phyloP scores from a whole-genome alignment of 441 rosid genomes.

The Capsella rubella region DNA sequence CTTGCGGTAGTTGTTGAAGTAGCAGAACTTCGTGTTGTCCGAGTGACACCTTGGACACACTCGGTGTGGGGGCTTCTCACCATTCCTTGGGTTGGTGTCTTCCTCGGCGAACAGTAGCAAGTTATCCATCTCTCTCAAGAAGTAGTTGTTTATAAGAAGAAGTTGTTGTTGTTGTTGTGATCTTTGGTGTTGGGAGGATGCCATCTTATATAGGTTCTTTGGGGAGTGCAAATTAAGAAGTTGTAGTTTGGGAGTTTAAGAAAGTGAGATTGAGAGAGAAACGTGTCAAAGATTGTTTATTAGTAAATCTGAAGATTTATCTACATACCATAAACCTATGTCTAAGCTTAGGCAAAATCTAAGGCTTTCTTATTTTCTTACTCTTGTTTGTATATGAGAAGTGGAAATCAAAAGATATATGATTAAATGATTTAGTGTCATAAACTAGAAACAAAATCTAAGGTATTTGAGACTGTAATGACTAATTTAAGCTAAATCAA shows the following conservation, averaged over 20 bases:
- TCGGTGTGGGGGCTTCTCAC: conserved; percentile 43
- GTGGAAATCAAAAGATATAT: conserved; percentile 1
- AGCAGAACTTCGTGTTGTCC: conserved; percentile 71
- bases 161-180: conserved; percentile 9
- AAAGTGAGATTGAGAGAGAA: conserved; percentile 11
- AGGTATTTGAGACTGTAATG: background rate
- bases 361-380: background rate
- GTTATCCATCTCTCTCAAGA: conserved; percentile 33
- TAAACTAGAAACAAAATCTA: conserved; percentile 15
- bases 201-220: conserved; percentile 15
- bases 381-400: conserved; percentile 30
- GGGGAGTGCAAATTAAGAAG: conserved; percentile 2
- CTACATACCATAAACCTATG: background rate
- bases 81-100: conserved; percentile 10
- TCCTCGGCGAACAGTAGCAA: background rate
- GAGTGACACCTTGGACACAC: conserved; percentile 82
- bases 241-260: background rate
- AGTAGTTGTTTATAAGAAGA: conserved; percentile 29
- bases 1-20: conserved; percentile 75
- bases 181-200: conserved; percentile 42
- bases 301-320: conserved; percentile 7
- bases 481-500: background rate
- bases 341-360: conserved; percentile 30
- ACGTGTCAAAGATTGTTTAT: conserved; percentile 28
- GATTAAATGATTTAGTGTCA: background rate